Evolutionary conservation across 2,329 filamentous ascomycete species (phyloP).

Genomic region (Paecilomyces formosus): DNA sequence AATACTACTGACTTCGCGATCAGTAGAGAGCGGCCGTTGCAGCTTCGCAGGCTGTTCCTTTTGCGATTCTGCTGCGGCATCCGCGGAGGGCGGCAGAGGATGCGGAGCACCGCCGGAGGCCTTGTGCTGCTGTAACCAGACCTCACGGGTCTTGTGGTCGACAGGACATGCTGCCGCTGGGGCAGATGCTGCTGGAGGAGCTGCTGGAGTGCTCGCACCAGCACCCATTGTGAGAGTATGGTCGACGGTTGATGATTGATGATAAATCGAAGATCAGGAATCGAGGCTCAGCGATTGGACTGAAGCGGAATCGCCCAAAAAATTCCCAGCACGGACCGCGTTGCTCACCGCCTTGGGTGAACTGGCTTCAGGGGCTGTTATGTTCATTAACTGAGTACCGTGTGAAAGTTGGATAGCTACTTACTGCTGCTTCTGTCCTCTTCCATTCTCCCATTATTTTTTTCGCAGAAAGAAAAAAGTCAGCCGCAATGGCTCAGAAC

Average conservation of each 20-base stretch:
- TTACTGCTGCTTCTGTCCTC: background rate
- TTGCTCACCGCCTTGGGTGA: slow-evolving; percentile 11
- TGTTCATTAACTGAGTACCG: background rate
- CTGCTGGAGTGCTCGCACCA: slow-evolving; percentile 26
- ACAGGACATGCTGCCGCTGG: slow-evolving; percentile 63
- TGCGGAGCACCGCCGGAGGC: slow-evolving; percentile 27
- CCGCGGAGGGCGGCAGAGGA: slow-evolving; percentile 18
- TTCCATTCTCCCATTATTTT: background rate
- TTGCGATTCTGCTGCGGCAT: slow-evolving; percentile 17
- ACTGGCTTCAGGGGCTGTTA: slow-evolving; percentile 1
- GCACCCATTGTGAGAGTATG: slow-evolving; percentile 25
- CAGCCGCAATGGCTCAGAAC: slow-evolving; percentile 23
- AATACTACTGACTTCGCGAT: slow-evolving; percentile 73
- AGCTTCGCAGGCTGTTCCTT: slow-evolving; percentile 18
- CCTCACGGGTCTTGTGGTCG: slow-evolving; percentile 79
- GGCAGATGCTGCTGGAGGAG: slow-evolving; percentile 14
- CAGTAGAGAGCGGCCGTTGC: slow-evolving; percentile 49
- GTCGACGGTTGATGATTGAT: slow-evolving; percentile 3
- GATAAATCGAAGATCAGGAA: slow-evolving; percentile 6
- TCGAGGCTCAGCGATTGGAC: background rate
- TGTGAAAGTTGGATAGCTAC: background rate
- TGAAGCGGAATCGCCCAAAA: background rate
- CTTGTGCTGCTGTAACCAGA: slow-evolving; percentile 62
- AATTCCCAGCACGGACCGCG: slow-evolving; percentile 3
- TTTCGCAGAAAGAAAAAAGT: background rate